A percentile compares a stretch with the other conserved stretches of the same genome.
phyloP scores from a whole-genome alignment of 306 rosid species.

The Corylus americana region DNA sequence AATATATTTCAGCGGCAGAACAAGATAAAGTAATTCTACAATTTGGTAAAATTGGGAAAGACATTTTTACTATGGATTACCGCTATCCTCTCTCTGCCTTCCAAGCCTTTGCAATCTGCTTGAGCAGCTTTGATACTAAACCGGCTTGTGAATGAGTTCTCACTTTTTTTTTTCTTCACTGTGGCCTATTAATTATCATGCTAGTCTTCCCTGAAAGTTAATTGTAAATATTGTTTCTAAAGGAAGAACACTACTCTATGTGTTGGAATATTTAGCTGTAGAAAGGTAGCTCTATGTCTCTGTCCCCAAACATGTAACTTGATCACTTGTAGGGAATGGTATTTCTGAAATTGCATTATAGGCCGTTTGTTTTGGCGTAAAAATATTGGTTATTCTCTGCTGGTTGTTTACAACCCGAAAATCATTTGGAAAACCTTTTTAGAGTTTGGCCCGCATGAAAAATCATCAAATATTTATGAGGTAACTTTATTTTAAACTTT shows the following conservation, averaged over 20 bases:
- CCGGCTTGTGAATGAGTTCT: constrained; percentile 85
- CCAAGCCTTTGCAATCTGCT: constrained; percentile 93
- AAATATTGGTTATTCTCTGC: too few relatives aligned
- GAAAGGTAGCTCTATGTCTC: constrained; percentile 27
- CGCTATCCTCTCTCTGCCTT: constrained; percentile 93
- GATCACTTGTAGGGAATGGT: constrained; percentile 4
- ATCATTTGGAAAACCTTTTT: too few relatives aligned
- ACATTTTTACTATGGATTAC: constrained; percentile 95
- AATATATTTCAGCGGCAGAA: constrained; percentile 60
- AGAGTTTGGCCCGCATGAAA: too few relatives aligned
- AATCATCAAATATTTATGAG: too few relatives aligned
- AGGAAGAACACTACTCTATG: constrained; percentile 34
- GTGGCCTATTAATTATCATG: too few relatives aligned
- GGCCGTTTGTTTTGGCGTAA: too few relatives aligned
- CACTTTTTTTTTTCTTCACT: too few relatives aligned
- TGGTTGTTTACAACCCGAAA: too few relatives aligned
- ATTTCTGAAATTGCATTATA: neutral
- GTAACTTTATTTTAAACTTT: too few relatives aligned
- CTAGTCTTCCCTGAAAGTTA: neutral
- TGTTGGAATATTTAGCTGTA: constrained; percentile 27
- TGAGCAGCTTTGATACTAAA: constrained; percentile 97
- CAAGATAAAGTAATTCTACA: constrained; percentile 87
- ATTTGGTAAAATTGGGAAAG: constrained; percentile 93
- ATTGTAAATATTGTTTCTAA: constrained; percentile 48
- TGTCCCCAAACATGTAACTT: constrained; percentile 20